Percentiles rank a stretch among this genome's conserved stretches.
Conservation (phyloP, 352 stramenopile genomes). For the Globisporangium apiculatum region DNA sequence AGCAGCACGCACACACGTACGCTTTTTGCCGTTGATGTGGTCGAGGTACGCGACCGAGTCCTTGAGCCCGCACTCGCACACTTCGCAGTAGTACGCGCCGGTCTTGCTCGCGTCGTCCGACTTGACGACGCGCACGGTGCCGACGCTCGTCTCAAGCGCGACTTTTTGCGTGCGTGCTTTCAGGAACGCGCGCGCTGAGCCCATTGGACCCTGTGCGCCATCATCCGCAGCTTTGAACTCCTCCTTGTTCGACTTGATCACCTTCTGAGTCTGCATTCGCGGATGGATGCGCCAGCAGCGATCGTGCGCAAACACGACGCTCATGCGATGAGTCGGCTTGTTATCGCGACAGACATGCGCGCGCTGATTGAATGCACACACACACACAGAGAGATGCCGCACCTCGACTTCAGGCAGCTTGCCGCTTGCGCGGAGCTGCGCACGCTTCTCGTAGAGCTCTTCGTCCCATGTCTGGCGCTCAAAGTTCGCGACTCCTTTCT, state of each 20-base stretch:
- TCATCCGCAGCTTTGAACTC: conserved; percentile 74
- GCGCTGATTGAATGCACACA: background rate
- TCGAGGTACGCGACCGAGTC: conserved; percentile 92
- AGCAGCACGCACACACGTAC: conserved; percentile 28
- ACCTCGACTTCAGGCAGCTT: conserved; percentile 52
- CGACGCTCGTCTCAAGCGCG: conserved; percentile 76
- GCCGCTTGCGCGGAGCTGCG: conserved; percentile 63
- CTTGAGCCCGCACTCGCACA: conserved; percentile 90
- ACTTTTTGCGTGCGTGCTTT: conserved; percentile 74
- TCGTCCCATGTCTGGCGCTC: conserved; percentile 78
- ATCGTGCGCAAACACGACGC: no score
- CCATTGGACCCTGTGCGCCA: conserved; percentile 45
- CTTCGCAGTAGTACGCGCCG: conserved; percentile 90
- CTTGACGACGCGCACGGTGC: conserved; percentile 85
- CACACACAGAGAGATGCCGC: conserved; percentile 2
- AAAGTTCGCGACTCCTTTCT: conserved; percentile 79
- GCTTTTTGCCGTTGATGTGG: conserved; percentile 94
- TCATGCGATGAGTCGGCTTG: no score
- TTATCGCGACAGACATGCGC: no score
- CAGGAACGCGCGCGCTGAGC: conserved; percentile 68
- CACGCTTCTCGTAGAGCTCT: conserved; percentile 71
- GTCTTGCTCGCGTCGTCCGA: conserved; percentile 66
- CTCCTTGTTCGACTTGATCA: conserved; percentile 61
- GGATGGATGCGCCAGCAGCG: background rate
- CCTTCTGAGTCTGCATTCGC: conserved; percentile 44